Conservation (phyloP, 306 rosid genomes). For the Canavalia ensiformis region DNA sequence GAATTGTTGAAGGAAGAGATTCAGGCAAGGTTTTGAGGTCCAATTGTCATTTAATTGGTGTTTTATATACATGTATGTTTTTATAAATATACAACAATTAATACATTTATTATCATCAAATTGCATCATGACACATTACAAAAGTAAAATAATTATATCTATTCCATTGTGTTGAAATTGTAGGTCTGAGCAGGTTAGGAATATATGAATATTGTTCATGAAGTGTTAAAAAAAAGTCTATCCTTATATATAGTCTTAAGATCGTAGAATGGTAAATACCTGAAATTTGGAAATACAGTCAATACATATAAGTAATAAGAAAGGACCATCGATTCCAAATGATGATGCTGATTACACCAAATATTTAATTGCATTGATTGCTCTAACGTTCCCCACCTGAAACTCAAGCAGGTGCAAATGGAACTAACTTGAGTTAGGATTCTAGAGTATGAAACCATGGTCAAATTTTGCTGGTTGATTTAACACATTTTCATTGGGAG, state of each 20-base stretch:
- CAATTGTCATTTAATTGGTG: not conserved
- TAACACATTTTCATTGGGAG: not conserved
- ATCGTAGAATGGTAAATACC: not conserved
- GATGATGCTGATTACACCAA: not conserved
- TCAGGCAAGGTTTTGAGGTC: not conserved
- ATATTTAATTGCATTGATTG: not conserved
- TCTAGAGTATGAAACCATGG: not conserved
- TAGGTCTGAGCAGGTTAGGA: not conserved
- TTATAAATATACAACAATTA: not conserved
- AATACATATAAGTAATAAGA: not conserved
- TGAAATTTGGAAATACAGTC: not conserved
- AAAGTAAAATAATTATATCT: not conserved
- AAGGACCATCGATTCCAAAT: not conserved
- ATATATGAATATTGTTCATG: not conserved
- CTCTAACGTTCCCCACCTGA: not conserved
- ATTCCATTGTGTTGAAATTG: not conserved
- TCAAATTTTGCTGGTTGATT: not conserved
- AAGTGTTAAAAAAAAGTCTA: not conserved
- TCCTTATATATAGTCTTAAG: not conserved
- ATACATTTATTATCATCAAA: not conserved
- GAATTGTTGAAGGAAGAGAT: conserved; percentile 9
- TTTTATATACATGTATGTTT: not conserved
- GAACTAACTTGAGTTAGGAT: not conserved
- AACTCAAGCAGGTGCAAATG: not conserved
- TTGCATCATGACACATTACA: not conserved